Base-by-base conservation (phyloP, 2,329 filamentous ascomycete genomes). In the Bipolaris zeicola region DNA sequence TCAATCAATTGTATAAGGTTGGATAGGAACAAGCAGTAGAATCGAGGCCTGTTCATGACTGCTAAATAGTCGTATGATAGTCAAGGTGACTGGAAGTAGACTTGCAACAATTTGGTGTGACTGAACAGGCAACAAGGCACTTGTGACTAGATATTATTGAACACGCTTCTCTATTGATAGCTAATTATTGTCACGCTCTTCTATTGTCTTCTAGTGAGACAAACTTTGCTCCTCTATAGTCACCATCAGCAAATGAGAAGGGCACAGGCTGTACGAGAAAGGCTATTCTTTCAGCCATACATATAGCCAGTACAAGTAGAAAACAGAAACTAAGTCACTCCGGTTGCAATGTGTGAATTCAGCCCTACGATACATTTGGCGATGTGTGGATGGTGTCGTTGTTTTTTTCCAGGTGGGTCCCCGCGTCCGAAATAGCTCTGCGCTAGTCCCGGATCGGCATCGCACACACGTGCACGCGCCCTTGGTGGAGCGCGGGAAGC, bases 401-500 rank as follows among this genome's bases (percentile, higher is more conserved):
- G 45, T 42, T 49, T 47, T 46, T 39, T 46, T 22, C 28, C 28
- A 24, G 26, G 49, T 43, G 52, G 52, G n/a, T 22, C 14, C 16
- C 10, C 18, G 16, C 37, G 44, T 28, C 22, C 28, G 18, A 48
- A 56, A 56, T 56, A 56, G 49, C 28, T 10, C 1, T 1, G 31
- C 33, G 39, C 55, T 57, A 57, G 45, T 43, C 14, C 50, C 16
- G 10, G 18, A 54, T 45, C 18, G 34, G 22, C n/a, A 31, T 42
- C 18, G 52, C 20, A 22, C n/a, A 34, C 49, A 31, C 36, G 22
- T 54, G 38, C 45, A 45, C 28, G 53, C 44, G 52, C 45, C 33
- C 14, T 52, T 55, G 60, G 60, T 59, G 53, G 51, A 52, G 52
- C 51, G 55, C 56, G 58, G 54, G 46, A 61, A 49, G 41, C 47